phyloP scores from a whole-genome alignment of 495 filamentous ascomycete species.

The Podospora tetraspora region DNA sequence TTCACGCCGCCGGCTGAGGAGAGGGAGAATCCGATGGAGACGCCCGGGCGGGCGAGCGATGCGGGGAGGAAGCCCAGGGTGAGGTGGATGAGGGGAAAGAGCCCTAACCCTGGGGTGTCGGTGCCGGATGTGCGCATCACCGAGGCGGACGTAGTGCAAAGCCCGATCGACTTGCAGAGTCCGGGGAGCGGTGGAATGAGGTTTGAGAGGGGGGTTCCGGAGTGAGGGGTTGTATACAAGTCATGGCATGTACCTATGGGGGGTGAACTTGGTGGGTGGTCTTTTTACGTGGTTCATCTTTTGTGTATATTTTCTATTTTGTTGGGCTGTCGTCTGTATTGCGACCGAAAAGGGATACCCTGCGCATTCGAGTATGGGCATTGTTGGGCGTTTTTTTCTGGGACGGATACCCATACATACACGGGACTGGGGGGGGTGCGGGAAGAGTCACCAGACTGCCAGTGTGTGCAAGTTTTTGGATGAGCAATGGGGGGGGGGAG shows the following conservation, averaged over 20 bases:
- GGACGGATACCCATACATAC: not conserved
- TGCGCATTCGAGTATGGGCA: not conserved
- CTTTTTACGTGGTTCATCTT: not conserved
- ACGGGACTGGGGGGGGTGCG: not conserved
- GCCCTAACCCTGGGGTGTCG: not conserved
- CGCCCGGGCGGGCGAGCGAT: constrained; percentile 1
- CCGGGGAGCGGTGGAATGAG: not conserved
- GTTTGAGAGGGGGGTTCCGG: not conserved
- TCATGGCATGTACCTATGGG: not conserved
- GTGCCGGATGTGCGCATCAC: not conserved
- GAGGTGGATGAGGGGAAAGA: not conserved
- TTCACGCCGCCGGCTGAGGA: constrained; percentile 33
- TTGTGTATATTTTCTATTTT: not conserved
- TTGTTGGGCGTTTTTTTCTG: not conserved
- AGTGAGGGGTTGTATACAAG: not conserved
- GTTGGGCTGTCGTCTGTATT: not conserved
- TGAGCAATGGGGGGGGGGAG: not conserved
- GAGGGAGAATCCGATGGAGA: constrained; percentile 25
- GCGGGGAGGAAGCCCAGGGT: not conserved
- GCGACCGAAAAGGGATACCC: not conserved
- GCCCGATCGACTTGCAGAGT: constrained; percentile 15
- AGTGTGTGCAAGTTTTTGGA: not conserved
- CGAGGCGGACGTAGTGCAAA: not conserved
- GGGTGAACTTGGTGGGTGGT: not conserved
- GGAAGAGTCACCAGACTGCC: not conserved